Evolutionary conservation across 306 rosid species (phyloP).

Genomic region (Sophora flavescens): DNA sequence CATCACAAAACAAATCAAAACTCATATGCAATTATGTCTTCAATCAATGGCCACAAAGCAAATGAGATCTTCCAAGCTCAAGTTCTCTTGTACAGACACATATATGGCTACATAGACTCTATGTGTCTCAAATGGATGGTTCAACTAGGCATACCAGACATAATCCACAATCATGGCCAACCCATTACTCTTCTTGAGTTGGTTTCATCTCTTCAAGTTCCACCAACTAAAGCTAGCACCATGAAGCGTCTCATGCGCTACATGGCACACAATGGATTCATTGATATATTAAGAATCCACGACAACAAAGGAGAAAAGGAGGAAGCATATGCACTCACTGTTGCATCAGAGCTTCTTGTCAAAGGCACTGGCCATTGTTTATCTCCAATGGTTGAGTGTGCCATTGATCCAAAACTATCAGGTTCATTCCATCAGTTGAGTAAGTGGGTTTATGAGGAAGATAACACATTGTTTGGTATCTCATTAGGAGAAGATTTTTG

Average conservation of each 20-base stretch:
- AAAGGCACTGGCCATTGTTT: too few species aligned
- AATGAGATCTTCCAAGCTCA: conserved; percentile 30
- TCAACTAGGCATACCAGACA: conserved; percentile 22
- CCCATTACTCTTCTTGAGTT: conserved; percentile 47
- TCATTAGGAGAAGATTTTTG: conserved; percentile 27
- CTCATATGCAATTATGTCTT: conserved; percentile 4
- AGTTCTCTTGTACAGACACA: conserved; percentile 24
- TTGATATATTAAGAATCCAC: not conserved
- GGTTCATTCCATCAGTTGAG: too few species aligned
- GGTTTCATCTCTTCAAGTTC: conserved; percentile 47
- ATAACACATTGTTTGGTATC: too few species aligned
- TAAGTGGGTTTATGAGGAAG: too few species aligned
- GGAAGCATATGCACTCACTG: conserved; percentile 48
- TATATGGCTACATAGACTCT: not conserved
- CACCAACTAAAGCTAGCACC: conserved; percentile 16
- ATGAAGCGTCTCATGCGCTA: conserved; percentile 45
- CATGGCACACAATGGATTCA: conserved; percentile 44
- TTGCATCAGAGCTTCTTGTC: too few species aligned
- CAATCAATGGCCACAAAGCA: not conserved
- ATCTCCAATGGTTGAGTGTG: too few species aligned
- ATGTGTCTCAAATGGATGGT: conserved; percentile 34
- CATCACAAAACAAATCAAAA: not conserved
- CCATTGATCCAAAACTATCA: too few species aligned
- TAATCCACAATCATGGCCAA: conserved; percentile 23
- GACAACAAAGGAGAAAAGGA: conserved; percentile 27